Evolutionary conservation across 176 grass and related monocot genomes (phyloP).

Genomic region (Eremochloa ophiuroides): DNA sequence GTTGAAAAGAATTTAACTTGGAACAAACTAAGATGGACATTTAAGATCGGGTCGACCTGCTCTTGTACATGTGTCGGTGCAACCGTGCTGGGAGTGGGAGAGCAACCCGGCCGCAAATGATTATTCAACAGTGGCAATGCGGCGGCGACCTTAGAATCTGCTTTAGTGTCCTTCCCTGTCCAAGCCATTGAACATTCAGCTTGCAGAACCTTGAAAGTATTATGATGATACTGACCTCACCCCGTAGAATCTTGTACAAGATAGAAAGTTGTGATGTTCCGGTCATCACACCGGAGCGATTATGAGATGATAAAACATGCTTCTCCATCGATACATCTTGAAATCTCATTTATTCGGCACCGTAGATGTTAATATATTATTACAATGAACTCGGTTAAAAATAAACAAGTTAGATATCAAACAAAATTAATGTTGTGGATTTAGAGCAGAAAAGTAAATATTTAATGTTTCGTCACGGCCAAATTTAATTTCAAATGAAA

Average conservation of each 20-base stretch:
- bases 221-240: not conserved
- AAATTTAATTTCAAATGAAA: no score
- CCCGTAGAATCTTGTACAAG: not conserved
- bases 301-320: no score
- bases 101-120: not conserved
- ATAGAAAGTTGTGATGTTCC: not conserved
- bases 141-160: not conserved
- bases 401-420: no score
- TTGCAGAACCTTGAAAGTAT: not conserved
- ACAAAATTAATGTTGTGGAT: no score
- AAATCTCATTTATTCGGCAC: no score
- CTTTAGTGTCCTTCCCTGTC: not conserved
- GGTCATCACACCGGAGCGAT: no score
- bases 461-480: no score
- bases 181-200: not conserved
- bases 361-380: no score
- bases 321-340: no score
- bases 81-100: not conserved
- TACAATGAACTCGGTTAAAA: no score
- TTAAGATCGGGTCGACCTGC: not conserved
- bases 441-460: no score
- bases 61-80: not conserved
- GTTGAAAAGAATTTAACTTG: not conserved
- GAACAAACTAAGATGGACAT: not conserved
- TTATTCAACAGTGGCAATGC: not conserved